Conservation (phyloP, 139 green algal genomes). For the Yamagishiella unicocca region DNA sequence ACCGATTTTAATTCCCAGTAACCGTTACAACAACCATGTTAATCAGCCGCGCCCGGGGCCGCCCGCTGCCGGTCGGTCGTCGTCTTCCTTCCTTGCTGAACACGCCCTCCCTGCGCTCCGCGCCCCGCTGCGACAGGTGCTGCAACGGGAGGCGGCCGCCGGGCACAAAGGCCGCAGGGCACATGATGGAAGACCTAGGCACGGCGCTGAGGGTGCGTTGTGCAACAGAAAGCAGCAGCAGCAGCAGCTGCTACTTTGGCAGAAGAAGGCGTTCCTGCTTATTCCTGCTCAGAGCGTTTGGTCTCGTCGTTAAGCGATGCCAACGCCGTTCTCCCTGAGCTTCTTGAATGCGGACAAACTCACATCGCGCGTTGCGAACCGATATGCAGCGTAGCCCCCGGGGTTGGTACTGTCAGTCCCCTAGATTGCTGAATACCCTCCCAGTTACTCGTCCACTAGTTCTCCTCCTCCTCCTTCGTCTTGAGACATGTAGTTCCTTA, state of each 20-base stretch:
- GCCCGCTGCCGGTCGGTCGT: background rate
- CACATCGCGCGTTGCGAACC: background rate
- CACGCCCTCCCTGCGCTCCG: background rate
- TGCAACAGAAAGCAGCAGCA: background rate
- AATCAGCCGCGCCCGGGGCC: no score
- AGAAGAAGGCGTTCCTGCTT: background rate
- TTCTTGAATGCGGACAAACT: background rate
- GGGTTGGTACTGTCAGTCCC: background rate
- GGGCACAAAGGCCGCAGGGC: background rate
- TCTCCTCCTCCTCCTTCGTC: background rate
- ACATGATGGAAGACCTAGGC: background rate
- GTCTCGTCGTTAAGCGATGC: no score
- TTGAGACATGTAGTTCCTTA: background rate
- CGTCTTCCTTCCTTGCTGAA: background rate
- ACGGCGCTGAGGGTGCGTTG: slow-evolving; percentile 8
- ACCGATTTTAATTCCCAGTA: no score
- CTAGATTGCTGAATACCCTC: background rate
- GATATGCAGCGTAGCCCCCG: background rate
- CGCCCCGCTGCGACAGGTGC: background rate
- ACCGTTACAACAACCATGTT: no score
- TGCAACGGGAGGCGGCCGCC: background rate
- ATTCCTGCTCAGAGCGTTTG: no score
- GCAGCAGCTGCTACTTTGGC: background rate
- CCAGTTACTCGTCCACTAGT: background rate
- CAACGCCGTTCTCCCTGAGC: no score